phyloP scores from a whole-genome alignment of 192 early-diverging fungal species.

The Podochytrium sp. region DNA sequence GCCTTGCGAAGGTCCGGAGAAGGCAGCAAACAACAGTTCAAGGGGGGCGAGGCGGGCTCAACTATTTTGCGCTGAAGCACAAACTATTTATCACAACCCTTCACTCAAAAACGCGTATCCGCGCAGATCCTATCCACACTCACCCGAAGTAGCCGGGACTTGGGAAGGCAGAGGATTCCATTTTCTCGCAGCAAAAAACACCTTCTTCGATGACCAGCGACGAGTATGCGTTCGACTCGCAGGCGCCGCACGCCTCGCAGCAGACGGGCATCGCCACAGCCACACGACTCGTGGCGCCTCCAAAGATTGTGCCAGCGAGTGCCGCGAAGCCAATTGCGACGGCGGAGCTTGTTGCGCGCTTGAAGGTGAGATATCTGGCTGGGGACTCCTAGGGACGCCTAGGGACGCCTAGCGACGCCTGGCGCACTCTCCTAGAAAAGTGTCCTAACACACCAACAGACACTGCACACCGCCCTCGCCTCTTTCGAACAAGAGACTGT shows the following conservation, averaged over 20 bases:
- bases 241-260: not conserved
- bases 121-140: not conserved
- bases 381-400: not conserved
- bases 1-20: too few relatives aligned
- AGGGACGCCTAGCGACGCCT: not conserved
- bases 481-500: conserved; percentile 77
- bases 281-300: conserved; percentile 28
- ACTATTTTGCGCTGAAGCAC: too few relatives aligned
- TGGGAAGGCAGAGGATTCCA: not conserved
- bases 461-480: conserved; percentile 67
- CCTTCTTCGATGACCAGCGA: not conserved
- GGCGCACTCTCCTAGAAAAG: not conserved
- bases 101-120: not conserved
- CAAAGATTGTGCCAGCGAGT: conserved; percentile 42
- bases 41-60: too few relatives aligned
- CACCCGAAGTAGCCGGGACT: not conserved
- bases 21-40: too few relatives aligned
- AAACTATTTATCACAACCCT: not conserved
- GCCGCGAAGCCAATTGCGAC: conserved; percentile 52
- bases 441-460: not conserved
- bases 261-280: not conserved
- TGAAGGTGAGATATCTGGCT: conserved; percentile 48
- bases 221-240: conserved; percentile 8
- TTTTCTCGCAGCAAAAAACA: not conserved
- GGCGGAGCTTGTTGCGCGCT: conserved; percentile 51